Evolutionary conservation across 108 stramenopile genomes (phyloP).

Genomic region (Nitzschia inconspicua): DNA sequence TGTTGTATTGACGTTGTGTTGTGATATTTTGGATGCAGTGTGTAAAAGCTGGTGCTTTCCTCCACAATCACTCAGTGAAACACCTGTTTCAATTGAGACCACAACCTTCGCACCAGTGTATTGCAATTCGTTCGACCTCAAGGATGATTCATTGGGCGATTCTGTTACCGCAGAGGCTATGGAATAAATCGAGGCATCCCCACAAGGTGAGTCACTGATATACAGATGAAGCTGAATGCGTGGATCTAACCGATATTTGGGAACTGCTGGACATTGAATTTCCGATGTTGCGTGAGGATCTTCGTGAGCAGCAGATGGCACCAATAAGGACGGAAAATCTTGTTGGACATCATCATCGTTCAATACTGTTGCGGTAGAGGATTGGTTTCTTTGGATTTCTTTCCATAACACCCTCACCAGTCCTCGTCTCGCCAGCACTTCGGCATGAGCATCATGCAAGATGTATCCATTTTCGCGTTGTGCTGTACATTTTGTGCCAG

Average conservation of each 20-base stretch:
- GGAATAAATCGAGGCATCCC: conserved; percentile 89
- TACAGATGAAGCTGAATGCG: conserved; percentile 80
- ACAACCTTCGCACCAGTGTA: conserved; percentile 91
- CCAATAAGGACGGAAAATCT: neutral
- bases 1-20: conserved; percentile 7
- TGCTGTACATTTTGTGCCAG: conserved; percentile 86
- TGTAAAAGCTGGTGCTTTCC: conserved; percentile 16
- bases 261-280: neutral
- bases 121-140: conserved; percentile 15
- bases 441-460: conserved; percentile 90
- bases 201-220: conserved; percentile 92
- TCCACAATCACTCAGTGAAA: conserved; percentile 23
- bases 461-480: conserved; percentile 47
- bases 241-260: conserved; percentile 37
- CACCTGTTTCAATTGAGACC: conserved; percentile 31
- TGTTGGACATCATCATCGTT: neutral
- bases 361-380: neutral
- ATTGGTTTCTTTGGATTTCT: conserved; percentile 42
- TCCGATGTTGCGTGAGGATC: neutral
- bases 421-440: conserved; percentile 84
- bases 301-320: neutral
- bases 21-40: neutral
- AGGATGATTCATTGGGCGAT: neutral
- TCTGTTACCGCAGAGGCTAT: conserved; percentile 14
- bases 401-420: conserved; percentile 68